Base-by-base conservation (phyloP, 1,284 basidiomycete species). In the Cutaneotrichosporon sp. region DNA sequence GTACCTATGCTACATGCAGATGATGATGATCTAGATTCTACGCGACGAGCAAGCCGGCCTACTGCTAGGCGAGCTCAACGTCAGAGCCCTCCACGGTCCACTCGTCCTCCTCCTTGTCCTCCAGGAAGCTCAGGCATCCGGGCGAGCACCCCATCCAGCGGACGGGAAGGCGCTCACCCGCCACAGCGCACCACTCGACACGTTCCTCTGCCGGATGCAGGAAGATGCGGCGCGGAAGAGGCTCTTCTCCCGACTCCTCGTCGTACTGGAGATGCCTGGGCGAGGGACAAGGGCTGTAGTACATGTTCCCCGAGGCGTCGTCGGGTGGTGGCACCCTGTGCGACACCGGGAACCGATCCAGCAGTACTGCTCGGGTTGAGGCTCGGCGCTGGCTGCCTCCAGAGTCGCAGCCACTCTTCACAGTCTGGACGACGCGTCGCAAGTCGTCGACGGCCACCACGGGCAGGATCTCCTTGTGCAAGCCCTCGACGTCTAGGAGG, bases 121-220 rank as follows among this genome's bases (percentile, higher is more conserved):
- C 76, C 63, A 80, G 54, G 60, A 76, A 78, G 1, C 59, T 65
- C 55, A 80, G 60, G 58, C 79, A 80, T 7, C 76, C 79, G 0
- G 71, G 74, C 1, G 71, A 71, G 58, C 79, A 80, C 18, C 79
- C 79, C 46, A 64, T 59, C 77, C 78, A 79, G 29, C 64, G 62
- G 2, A 79, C 65, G 0, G 79, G 79, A 4, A 79, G 60, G 14
- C 70, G 62, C 10, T 62, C 59, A 6, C 67, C 70, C 46, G 60
- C 64, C 1, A 78, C 63, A 8, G 69, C 60, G n/a, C 64, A 55
- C 77, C 76, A 80, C 54, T 80, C 75, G 22, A 77, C 59, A n/a
- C 77, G 64, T 52, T 77, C 73, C 51, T 79, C 79, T 2, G 74
- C 73, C 3, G 76, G 60, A 43, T 76, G 67, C n/a, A 80, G 53